Conservation (phyloP, 2,329 filamentous ascomycete species). For the Ophiostoma quercus region DNA sequence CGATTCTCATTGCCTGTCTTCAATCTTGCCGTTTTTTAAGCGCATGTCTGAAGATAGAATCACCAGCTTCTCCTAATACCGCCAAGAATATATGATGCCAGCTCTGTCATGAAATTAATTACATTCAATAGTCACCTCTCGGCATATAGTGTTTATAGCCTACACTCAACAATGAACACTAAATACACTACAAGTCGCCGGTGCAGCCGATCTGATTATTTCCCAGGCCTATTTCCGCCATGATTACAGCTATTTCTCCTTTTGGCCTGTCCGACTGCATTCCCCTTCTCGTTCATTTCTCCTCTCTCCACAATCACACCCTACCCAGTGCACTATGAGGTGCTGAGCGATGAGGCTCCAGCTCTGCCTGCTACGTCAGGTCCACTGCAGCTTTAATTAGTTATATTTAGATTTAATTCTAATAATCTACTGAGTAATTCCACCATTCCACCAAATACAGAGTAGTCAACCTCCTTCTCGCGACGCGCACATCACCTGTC, state of each 20-base stretch:
- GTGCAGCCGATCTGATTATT: background rate
- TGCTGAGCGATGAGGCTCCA: background rate
- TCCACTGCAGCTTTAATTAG: slow-evolving; percentile 1
- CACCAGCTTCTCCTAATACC: background rate
- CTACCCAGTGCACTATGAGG: background rate
- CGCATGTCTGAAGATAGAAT: no score
- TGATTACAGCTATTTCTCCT: background rate
- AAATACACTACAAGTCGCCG: background rate
- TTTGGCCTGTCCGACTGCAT: background rate
- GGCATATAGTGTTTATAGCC: background rate
- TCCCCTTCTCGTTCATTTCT: no score
- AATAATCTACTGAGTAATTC: background rate
- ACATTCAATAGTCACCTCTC: background rate
- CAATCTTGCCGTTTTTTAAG: no score
- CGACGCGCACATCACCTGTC: slow-evolving; percentile 2
- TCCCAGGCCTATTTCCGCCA: background rate
- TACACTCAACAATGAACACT: background rate
- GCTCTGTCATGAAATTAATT: background rate
- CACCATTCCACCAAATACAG: background rate
- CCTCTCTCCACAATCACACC: background rate
- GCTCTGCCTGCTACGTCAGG: background rate
- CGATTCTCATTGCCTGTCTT: no score
- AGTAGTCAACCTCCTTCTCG: background rate
- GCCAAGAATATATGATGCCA: background rate
- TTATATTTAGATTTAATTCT: background rate